phyloP scores from a whole-genome alignment of 2,329 filamentous ascomycete species.

The Nectriaceae sp. region DNA sequence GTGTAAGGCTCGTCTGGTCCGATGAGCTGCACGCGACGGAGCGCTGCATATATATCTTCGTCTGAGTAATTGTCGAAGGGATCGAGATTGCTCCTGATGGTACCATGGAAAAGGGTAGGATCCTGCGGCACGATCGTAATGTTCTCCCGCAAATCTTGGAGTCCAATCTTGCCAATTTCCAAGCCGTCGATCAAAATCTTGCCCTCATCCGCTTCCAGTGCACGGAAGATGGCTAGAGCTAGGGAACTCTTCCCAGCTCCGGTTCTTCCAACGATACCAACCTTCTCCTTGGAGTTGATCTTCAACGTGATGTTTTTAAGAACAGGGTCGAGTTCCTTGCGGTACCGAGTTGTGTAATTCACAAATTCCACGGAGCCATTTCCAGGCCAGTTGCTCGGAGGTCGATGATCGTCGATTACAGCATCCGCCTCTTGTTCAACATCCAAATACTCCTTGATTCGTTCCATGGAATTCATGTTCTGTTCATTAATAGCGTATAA shows the following conservation, averaged over 20 bases:
- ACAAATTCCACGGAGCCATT: slow-evolving; percentile 86
- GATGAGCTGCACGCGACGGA: slow-evolving; percentile 88
- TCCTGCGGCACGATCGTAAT: slow-evolving; percentile 99
- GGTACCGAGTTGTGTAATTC: slow-evolving; percentile 86
- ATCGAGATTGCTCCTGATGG: slow-evolving; percentile 88
- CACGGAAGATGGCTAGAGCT: slow-evolving; percentile 89
- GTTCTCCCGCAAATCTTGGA: slow-evolving; percentile 89
- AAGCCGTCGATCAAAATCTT: slow-evolving; percentile 88
- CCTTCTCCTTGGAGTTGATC: slow-evolving; percentile 84
- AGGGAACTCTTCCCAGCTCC: slow-evolving; percentile 96
- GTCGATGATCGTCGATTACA: slow-evolving; percentile 76
- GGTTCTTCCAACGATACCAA: slow-evolving; percentile 93
- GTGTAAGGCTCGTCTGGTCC: slow-evolving; percentile 53
- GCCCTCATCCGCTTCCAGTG: slow-evolving; percentile 86
- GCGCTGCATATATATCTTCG: slow-evolving; percentile 83
- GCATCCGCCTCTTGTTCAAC: slow-evolving; percentile 89
- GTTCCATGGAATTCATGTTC: slow-evolving; percentile 99
- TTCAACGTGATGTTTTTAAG: slow-evolving; percentile 83
- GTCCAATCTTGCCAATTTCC: slow-evolving; percentile 86
- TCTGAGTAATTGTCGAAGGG: slow-evolving; percentile 89
- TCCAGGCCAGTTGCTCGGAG: slow-evolving; percentile 79
- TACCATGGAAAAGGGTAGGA: slow-evolving; percentile 90
- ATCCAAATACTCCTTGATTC: slow-evolving; percentile 95
- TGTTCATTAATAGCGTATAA: slow-evolving; percentile 95
- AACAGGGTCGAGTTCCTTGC: slow-evolving; percentile 83